These are phyloP conservation scores for Chalciporus pseudorubinellus DNA, from an alignment of 768 basidiomycete species.

Conservation along the genomic window DNA sequence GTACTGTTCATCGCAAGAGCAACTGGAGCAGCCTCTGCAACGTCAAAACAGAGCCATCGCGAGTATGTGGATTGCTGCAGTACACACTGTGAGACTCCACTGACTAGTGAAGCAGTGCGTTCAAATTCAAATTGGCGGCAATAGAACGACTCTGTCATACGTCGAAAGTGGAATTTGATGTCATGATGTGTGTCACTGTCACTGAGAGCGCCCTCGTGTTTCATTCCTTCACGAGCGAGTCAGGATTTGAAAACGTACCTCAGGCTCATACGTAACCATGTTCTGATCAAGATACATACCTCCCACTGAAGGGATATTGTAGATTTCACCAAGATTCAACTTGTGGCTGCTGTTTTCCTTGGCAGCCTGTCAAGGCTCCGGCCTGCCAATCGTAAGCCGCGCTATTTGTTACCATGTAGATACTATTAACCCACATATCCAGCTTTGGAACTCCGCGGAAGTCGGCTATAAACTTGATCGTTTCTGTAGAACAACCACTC, in stretches of 20 bases:
- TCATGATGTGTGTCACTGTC: slow-evolving; percentile 64
- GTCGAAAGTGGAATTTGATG: slow-evolving; percentile 55
- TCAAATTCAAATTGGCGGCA: slow-evolving; percentile 58
- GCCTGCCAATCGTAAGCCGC: slow-evolving; percentile 29
- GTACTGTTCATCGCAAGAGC: slow-evolving; percentile 63
- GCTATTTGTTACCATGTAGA: not conserved
- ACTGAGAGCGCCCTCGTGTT: slow-evolving; percentile 38
- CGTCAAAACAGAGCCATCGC: slow-evolving; percentile 57
- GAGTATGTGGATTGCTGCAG: slow-evolving; percentile 58
- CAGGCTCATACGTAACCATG: slow-evolving; percentile 71
- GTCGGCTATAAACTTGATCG: slow-evolving; percentile 41
- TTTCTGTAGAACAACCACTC: slow-evolving; percentile 91
- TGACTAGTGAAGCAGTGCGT: slow-evolving; percentile 69
- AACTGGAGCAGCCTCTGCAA: slow-evolving; percentile 52
- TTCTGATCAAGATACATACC: slow-evolving; percentile 84
- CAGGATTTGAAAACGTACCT: slow-evolving; percentile 28
- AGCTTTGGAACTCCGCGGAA: slow-evolving; percentile 33
- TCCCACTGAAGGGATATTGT: slow-evolving; percentile 63
- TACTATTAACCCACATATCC: slow-evolving; percentile 51
- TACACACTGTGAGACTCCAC: not conserved
- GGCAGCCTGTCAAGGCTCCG: slow-evolving; percentile 43
- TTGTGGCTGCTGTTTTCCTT: slow-evolving; percentile 35
- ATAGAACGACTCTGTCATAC: slow-evolving; percentile 53
- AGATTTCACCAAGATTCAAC: too few relatives aligned
- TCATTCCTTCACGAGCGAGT: not conserved